A percentile compares a stretch with the other conserved stretches of the same genome.
These are phyloP conservation scores for Rutstroemia sydowiana DNA, from an alignment of 2,329 filamentous ascomycete species.

Conservation along the genomic window DNA sequence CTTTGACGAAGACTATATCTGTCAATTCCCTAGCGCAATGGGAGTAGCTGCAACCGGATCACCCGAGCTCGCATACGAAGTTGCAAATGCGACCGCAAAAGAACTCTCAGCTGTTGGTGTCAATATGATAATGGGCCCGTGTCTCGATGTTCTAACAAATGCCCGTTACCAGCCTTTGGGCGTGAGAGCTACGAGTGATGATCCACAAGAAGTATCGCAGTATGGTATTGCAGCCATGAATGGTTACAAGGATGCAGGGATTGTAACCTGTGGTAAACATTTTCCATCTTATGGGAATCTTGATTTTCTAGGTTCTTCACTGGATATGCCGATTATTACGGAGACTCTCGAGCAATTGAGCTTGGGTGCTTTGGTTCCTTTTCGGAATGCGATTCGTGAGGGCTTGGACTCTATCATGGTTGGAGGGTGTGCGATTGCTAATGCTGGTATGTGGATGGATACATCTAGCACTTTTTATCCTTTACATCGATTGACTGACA, in stretches of 20 bases:
- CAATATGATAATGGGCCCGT: conserved; percentile 91
- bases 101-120: conserved; percentile 90
- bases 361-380: conserved; percentile 84
- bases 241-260: conserved; percentile 84
- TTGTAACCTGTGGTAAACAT: conserved; percentile 89
- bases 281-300: conserved; percentile 95
- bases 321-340: conserved; percentile 92
- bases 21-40: conserved; percentile 96
- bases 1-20: conserved; percentile 91
- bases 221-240: conserved; percentile 87
- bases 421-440: conserved; percentile 87
- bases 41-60: conserved; percentile 88
- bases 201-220: conserved; percentile 89
- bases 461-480: background rate
- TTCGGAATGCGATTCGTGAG: conserved; percentile 79
- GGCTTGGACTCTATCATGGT: conserved; percentile 94
- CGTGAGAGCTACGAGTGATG: conserved; percentile 82
- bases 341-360: conserved; percentile 90
- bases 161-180: conserved; percentile 84
- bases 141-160: conserved; percentile 89
- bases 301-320: conserved; percentile 82
- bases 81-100: conserved; percentile 87
- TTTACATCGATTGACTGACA: background rate
- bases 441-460: conserved; percentile 34
- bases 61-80: conserved; percentile 75